Evolutionary conservation across 371 early-diverging fungal species (phyloP), one percentile per base, ranked within the genome.

Genomic region (Mortierella sp.): DNA sequence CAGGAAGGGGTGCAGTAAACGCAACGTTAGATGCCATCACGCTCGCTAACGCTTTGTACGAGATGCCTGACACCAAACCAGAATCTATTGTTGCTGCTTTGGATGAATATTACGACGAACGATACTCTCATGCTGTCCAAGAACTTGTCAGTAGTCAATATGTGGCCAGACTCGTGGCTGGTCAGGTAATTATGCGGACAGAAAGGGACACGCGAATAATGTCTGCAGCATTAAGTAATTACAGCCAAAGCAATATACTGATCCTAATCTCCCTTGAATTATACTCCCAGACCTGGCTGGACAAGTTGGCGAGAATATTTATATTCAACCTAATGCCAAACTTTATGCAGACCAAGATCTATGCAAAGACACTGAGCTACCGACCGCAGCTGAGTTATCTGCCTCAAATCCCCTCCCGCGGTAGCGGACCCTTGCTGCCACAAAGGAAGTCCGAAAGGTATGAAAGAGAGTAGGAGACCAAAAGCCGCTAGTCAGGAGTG

Each of bases 381-480:
- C 55, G 69, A n/a, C 69, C 69, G 0, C 69, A 68, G 47, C 52
- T 51, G 7, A 42, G 14, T 26, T 67, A 60, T 43, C 39, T 67
- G 23, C 60, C 68, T 1, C 42, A 27, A 39, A 19, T 67, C 24
- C 42, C 23, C 17, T 30, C 51, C 28, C 54, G 60, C 5, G 68
- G 68, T 23, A 43, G 46, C 2, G 54, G 32, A 19, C 14, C 31
- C 0, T 49, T 53, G 19, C 26, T 11, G 11, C 34, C 56, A n/a
- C 60, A 60, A 28, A 67, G 55, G 43, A 31, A 47, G 19, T 67
- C 61, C 21, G 55, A 56, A 44, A 48, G 51, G 21, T 56, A 56
- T 23, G 15, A 48, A 14, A 21, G 44, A 8, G 53, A 51, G 43
- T 21, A 26, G 7, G 26, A n/a, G n/a, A n/a, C n/a, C n/a, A n/a